These are phyloP conservation scores for Ogataea ramenticola DNA, from an alignment of 805 yeast species.

Conservation along the genomic window DNA sequence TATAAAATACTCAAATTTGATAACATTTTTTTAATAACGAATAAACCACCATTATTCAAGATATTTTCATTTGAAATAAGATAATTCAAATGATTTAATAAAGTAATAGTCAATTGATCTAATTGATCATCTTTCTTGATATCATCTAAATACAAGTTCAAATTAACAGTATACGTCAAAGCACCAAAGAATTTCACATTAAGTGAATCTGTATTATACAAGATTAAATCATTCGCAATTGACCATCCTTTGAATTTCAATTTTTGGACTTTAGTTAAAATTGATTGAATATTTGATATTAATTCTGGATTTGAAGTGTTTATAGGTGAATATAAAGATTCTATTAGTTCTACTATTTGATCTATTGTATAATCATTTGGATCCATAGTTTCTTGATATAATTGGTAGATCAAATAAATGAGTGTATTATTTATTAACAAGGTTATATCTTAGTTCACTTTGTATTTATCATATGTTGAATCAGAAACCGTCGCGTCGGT, in stretches of 20 bases:
- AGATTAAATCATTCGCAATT: slow-evolving; percentile 49
- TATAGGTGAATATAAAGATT: slow-evolving; percentile 28
- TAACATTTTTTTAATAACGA: slow-evolving; percentile 53
- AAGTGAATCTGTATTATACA: slow-evolving; percentile 22
- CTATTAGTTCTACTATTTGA: slow-evolving; percentile 22
- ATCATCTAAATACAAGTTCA: slow-evolving; percentile 26
- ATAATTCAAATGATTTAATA: slow-evolving; percentile 9
- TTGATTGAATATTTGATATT: slow-evolving; percentile 40
- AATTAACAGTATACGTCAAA: slow-evolving; percentile 60
- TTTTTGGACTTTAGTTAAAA: slow-evolving; percentile 53
- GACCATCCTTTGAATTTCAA: slow-evolving; percentile 42
- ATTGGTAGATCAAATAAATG: too few species aligned
- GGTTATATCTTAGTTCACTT: too few species aligned
- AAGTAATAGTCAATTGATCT: slow-evolving; percentile 2
- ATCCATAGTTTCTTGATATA: not conserved
- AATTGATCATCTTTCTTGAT: slow-evolving; percentile 3
- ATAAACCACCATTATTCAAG: slow-evolving; percentile 16
- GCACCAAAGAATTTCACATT: slow-evolving; percentile 76
- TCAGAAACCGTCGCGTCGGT: too few species aligned
- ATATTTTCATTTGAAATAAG: slow-evolving; percentile 10
- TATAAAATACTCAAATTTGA: slow-evolving; percentile 47
- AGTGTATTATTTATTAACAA: too few species aligned
- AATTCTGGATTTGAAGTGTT: slow-evolving; percentile 29
- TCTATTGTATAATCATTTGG: not conserved
- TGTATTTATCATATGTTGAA: too few species aligned